These are phyloP conservation scores for Balansia obtecta DNA, from an alignment of 2,329 filamentous ascomycete species.

Conservation along the genomic window DNA sequence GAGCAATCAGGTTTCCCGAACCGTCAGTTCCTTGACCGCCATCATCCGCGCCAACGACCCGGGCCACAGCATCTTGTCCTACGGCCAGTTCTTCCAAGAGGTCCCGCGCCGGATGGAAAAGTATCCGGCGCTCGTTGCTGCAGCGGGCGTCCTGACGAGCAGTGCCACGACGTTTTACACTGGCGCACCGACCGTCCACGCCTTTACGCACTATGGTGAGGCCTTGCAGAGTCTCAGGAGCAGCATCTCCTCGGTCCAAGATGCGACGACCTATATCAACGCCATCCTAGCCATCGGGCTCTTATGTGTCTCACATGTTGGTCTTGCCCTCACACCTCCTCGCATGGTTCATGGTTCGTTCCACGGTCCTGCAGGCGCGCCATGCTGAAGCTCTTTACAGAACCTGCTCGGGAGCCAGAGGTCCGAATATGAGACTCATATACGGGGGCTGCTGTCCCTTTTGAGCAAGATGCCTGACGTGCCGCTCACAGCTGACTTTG, in stretches of 20 bases:
- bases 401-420: neutral
- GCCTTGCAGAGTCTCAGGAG: neutral
- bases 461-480: neutral
- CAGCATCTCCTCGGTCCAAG: neutral
- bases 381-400: neutral
- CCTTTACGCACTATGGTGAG: neutral
- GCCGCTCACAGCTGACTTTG: neutral
- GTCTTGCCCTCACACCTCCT: neutral
- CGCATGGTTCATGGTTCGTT: neutral
- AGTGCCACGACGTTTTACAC: neutral
- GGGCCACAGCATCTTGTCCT: slow-evolving; percentile 1
- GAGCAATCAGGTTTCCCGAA: slow-evolving; percentile 1
- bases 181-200: neutral
- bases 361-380: no score
- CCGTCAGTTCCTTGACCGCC: neutral
- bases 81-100: slow-evolving; percentile 1
- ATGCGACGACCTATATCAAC: neutral
- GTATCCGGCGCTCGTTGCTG: neutral
- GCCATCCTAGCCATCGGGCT: neutral
- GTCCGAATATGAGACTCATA: slow-evolving; percentile 1
- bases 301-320: slow-evolving; percentile 1
- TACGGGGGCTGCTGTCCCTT: slow-evolving; percentile 1
- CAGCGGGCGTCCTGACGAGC: neutral
- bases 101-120: slow-evolving; percentile 1
- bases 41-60: neutral